Conservation (phyloP, 768 basidiomycete genomes). For the Pisolithus orientalis region DNA sequence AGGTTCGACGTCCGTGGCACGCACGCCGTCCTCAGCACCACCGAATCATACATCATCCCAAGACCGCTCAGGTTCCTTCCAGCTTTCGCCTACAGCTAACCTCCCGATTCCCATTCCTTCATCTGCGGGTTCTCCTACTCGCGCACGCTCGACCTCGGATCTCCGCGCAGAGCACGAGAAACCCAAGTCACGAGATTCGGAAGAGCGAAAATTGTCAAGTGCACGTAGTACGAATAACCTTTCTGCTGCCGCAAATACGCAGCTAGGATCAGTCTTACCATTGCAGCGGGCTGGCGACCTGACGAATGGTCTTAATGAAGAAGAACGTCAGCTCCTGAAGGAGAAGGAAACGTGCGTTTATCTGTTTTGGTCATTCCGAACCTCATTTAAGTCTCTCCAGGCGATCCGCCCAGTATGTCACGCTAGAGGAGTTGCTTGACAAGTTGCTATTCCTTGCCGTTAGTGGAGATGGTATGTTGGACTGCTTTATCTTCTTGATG, state of each 20-base stretch:
- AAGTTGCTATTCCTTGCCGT: constrained; percentile 78
- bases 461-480: constrained; percentile 67
- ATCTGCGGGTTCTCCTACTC: constrained; percentile 41
- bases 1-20: constrained; percentile 43
- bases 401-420: constrained; percentile 65
- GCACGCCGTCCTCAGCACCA: constrained; percentile 39
- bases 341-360: constrained; percentile 50
- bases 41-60: constrained; percentile 28
- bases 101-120: constrained; percentile 34
- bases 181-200: constrained; percentile 20
- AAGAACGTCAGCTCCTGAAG: constrained; percentile 22
- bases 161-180: constrained; percentile 39
- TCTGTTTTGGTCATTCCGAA: constrained; percentile 8
- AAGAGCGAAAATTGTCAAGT: constrained; percentile 26
- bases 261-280: constrained; percentile 11
- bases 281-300: constrained; percentile 9
- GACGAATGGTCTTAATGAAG: constrained; percentile 18
- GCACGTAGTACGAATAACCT: constrained; percentile 24
- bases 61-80: constrained; percentile 19
- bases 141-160: constrained; percentile 52
- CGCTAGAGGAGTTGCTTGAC: constrained; percentile 73
- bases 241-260: constrained; percentile 13
- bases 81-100: constrained; percentile 28
- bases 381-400: constrained; percentile 16
- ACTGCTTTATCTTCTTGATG: constrained; percentile 3